A percentile compares a stretch with the other conserved stretches of the same genome.
These are phyloP conservation scores for Arthrocladium fulminans DNA, from an alignment of 2,329 filamentous ascomycete genomes.

Conservation along the genomic window DNA sequence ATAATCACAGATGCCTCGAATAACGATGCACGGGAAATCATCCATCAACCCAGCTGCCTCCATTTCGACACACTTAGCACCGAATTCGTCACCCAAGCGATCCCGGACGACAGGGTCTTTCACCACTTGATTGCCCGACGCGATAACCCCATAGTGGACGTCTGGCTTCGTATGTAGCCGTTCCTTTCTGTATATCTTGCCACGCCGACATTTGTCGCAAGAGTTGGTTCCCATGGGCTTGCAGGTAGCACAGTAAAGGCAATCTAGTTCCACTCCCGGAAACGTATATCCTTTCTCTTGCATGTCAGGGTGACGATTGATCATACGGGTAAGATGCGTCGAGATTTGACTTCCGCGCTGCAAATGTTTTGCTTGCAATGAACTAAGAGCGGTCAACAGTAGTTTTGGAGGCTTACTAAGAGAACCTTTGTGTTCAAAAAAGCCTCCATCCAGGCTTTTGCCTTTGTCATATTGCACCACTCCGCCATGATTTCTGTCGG, in stretches of 20 bases:
- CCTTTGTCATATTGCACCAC: slow-evolving; percentile 28
- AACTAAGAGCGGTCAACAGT: neutral
- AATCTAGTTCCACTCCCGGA: too few species aligned
- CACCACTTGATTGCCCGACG: slow-evolving; percentile 22
- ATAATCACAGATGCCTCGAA: slow-evolving; percentile 25
- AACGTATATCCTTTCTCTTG: too few species aligned
- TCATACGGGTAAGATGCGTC: too few species aligned
- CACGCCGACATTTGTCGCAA: neutral
- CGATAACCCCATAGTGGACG: slow-evolving; percentile 24
- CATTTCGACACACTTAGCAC: slow-evolving; percentile 25
- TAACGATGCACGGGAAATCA: slow-evolving; percentile 21
- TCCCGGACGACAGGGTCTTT: slow-evolving; percentile 18
- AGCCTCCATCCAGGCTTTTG: slow-evolving; percentile 13
- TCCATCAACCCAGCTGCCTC: slow-evolving; percentile 24
- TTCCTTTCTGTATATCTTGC: too few species aligned
- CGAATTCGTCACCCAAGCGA: slow-evolving; percentile 6
- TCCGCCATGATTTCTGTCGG: slow-evolving; percentile 17
- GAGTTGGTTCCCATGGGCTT: too few species aligned
- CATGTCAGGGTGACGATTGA: too few species aligned
- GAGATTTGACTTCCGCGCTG: too few species aligned
- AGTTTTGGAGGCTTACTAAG: neutral
- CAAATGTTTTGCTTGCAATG: too few species aligned
- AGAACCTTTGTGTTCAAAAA: neutral
- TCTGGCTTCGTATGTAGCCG: neutral
- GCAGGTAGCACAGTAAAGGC: too few species aligned